A percentile compares a stretch with the other conserved stretches of the same genome.
Evolutionary conservation across 106 monocot genomes (phyloP).

Genomic region (Dendrobium chrysotoxum): DNA sequence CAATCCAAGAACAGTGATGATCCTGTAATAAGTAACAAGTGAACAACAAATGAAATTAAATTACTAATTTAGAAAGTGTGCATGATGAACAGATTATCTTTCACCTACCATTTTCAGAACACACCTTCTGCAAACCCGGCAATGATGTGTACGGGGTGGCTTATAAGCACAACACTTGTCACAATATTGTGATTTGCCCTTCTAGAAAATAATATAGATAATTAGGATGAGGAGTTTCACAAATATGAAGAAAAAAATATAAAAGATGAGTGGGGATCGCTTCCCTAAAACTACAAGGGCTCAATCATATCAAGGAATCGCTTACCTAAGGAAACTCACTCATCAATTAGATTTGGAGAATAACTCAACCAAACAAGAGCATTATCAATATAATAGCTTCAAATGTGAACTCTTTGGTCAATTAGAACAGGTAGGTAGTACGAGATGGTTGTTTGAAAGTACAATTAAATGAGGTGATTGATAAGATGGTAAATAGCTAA

Average conservation of each 20-base stretch:
- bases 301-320: neutral
- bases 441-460: too few species aligned
- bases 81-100: neutral
- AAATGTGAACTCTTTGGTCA: too few species aligned
- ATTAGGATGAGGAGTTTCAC: neutral
- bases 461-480: too few species aligned
- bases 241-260: neutral
- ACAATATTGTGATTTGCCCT: slow-evolving; percentile 58
- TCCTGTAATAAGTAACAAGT: slow-evolving; percentile 40
- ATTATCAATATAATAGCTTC: too few species aligned
- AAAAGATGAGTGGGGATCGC: neutral
- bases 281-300: neutral
- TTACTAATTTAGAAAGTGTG: neutral
- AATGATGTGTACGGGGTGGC: slow-evolving; percentile 83
- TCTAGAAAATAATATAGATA: slow-evolving; percentile 8
- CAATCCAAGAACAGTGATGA: slow-evolving; percentile 95
- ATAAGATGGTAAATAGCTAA: too few species aligned
- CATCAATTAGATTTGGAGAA: neutral
- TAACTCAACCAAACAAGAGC: too few species aligned
- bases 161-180: slow-evolving; percentile 67
- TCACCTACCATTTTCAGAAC: slow-evolving; percentile 89
- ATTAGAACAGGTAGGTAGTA: too few species aligned
- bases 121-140: slow-evolving; percentile 84
- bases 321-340: neutral
- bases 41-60: neutral